Conservation (phyloP, 1,284 basidiomycete genomes). For the Grifola frondosa region DNA sequence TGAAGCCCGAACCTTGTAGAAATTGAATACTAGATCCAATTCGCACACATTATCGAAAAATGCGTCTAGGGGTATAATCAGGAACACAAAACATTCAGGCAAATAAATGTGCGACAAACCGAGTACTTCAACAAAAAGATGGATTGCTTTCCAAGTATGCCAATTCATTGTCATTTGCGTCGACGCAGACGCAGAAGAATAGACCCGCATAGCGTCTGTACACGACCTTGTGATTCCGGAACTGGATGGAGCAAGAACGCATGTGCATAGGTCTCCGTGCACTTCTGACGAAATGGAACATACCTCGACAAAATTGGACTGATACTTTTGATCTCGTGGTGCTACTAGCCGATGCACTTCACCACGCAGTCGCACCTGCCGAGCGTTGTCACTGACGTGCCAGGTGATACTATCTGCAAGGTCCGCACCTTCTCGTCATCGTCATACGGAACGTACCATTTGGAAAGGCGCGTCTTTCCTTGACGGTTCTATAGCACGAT, state of each 20-base stretch:
- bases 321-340: conserved; percentile 97
- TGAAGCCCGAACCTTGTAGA: conserved; percentile 79
- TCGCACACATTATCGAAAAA: conserved; percentile 99
- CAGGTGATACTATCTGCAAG: neutral
- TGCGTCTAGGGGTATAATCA: conserved; percentile 59
- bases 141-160: conserved; percentile 97
- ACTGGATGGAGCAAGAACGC: conserved; percentile 57
- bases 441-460: conserved; percentile 96
- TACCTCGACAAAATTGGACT: conserved; percentile 99
- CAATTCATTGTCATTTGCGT: conserved; percentile 97
- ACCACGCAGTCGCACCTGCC: conserved; percentile 84
- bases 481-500: conserved; percentile 77
- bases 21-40: conserved; percentile 96
- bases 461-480: conserved; percentile 94
- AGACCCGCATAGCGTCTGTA: conserved; percentile 96
- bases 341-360: conserved; percentile 96
- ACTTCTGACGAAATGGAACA: conserved; percentile 20
- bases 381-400: conserved; percentile 4
- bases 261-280: neutral
- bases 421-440: conserved; percentile 86
- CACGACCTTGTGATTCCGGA: conserved; percentile 93
- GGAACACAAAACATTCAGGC: neutral
- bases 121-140: conserved; percentile 97
- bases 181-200: conserved; percentile 97
- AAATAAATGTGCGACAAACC: conserved; percentile 50